phyloP scores from a whole-genome alignment of 2,329 filamentous ascomycete species.

The Fusarium brevicatenulatum region DNA sequence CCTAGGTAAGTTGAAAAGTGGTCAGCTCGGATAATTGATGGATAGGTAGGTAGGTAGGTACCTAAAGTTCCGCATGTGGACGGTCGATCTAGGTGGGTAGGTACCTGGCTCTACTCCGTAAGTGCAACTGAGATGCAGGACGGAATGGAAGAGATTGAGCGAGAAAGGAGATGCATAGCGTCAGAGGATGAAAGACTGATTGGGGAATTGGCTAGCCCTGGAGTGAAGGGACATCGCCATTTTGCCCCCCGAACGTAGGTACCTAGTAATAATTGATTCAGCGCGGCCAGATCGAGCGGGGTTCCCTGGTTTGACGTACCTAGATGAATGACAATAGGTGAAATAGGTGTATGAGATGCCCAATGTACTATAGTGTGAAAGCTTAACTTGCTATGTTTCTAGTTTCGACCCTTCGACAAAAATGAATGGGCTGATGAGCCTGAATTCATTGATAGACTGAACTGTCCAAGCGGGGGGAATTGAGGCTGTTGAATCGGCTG shows the following conservation, averaged over 20 bases:
- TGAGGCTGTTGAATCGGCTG: constrained; percentile 35
- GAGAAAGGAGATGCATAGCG: constrained; percentile 32
- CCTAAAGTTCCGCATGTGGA: neutral
- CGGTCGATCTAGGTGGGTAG: neutral
- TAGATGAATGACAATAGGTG: neutral
- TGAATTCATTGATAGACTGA: constrained; percentile 14
- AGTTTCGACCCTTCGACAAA: neutral
- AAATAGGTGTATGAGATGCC: constrained; percentile 6
- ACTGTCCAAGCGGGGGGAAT: constrained; percentile 26
- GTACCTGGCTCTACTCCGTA: neutral
- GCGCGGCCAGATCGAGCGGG: neutral
- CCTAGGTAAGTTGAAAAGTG: constrained; percentile 8
- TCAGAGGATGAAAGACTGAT: constrained; percentile 23
- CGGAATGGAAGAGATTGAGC: constrained; percentile 13
- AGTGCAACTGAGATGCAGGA: constrained; percentile 22
- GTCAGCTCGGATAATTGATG: constrained; percentile 35
- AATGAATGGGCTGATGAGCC: neutral
- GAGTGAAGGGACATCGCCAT: constrained; percentile 1
- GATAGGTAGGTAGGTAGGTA: constrained; percentile 5
- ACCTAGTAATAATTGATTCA: neutral
- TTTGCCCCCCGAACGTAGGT: neutral
- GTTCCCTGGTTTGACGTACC: constrained; percentile 1
- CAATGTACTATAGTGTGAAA: neutral
- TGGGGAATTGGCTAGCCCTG: constrained; percentile 28
- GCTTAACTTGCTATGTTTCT: neutral